Evolutionary conservation across 78 protist species (phyloP).

Genomic region (Dictyostelium citrinum): DNA sequence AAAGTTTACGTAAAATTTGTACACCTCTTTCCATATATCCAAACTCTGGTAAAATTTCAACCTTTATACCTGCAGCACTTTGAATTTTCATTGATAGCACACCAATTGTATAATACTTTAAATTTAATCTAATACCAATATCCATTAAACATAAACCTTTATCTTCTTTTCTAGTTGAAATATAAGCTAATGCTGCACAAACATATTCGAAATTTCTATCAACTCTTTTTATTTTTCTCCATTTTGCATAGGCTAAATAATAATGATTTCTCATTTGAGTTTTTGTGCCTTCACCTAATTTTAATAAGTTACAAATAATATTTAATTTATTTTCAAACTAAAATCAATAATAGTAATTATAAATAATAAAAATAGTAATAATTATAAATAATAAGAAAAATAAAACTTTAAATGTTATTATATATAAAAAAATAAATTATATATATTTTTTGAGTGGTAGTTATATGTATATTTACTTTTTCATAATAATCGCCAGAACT

Average conservation of each 20-base stretch:
- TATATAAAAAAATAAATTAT: too few species aligned
- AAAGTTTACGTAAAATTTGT: not conserved
- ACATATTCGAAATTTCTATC: not conserved
- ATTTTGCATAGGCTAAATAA: not conserved
- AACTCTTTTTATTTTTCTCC: not conserved
- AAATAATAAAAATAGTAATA: too few species aligned
- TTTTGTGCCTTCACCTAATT: not conserved
- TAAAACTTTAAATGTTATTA: too few species aligned
- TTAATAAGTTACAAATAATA: not conserved
- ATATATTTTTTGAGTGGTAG: too few species aligned
- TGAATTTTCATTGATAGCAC: not conserved
- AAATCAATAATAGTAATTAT: too few species aligned
- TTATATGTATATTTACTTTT: not conserved
- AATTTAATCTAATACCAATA: not conserved
- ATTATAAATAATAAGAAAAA: too few species aligned
- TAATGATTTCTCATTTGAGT: not conserved
- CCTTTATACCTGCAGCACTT: not conserved
- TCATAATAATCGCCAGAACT: not conserved
- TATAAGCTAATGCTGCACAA: not conserved
- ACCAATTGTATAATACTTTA: slow-evolving; percentile 7
- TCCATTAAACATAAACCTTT: not conserved
- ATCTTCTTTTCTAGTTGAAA: not conserved
- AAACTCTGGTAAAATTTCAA: not conserved
- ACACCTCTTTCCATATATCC: not conserved
- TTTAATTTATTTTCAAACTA: not conserved